phyloP scores from a whole-genome alignment of 1,284 basidiomycete genomes.

The Ustilago vetiveriae region DNA sequence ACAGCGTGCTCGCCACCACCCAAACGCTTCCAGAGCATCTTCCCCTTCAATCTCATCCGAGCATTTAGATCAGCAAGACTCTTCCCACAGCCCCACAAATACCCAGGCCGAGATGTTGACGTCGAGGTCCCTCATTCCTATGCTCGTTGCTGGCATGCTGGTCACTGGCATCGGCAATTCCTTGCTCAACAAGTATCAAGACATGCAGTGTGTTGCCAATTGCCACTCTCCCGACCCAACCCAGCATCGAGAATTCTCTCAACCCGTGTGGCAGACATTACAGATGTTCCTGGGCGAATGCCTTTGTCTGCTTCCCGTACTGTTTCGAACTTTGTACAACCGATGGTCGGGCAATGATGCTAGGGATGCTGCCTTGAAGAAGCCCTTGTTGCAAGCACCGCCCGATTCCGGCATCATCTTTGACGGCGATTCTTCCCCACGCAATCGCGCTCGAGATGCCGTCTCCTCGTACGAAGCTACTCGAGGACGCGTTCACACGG shows the following conservation, averaged over 20 bases:
- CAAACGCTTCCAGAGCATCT: neutral
- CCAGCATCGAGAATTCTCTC: conserved; percentile 53
- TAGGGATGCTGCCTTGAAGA: conserved; percentile 40
- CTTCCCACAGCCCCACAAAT: neutral
- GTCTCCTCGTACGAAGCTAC: conserved; percentile 45
- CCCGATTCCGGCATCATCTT: conserved; percentile 47
- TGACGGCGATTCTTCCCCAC: conserved; percentile 24
- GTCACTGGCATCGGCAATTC: conserved; percentile 69
- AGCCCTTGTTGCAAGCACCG: conserved; percentile 33
- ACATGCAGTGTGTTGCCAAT: conserved; percentile 68
- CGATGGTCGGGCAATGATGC: conserved; percentile 16
- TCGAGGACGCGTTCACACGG: conserved; percentile 33
- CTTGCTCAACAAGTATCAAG: conserved; percentile 67
- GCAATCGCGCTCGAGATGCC: conserved; percentile 16
- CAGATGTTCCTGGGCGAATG: conserved; percentile 69
- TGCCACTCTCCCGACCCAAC: conserved; percentile 58
- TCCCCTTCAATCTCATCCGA: conserved; percentile 3
- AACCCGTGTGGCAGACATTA: conserved; percentile 66
- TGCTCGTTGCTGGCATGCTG: conserved; percentile 71
- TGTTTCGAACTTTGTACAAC: conserved; percentile 29
- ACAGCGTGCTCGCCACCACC: conserved; percentile 17
- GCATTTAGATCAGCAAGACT: neutral
- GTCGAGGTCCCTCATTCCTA: conserved; percentile 56
- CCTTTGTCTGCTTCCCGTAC: conserved; percentile 61
- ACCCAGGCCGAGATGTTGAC: conserved; percentile 31